These are phyloP conservation scores for Penicilliopsis zonata DNA, from an alignment of 495 filamentous ascomycete genomes.

Conservation along the genomic window DNA sequence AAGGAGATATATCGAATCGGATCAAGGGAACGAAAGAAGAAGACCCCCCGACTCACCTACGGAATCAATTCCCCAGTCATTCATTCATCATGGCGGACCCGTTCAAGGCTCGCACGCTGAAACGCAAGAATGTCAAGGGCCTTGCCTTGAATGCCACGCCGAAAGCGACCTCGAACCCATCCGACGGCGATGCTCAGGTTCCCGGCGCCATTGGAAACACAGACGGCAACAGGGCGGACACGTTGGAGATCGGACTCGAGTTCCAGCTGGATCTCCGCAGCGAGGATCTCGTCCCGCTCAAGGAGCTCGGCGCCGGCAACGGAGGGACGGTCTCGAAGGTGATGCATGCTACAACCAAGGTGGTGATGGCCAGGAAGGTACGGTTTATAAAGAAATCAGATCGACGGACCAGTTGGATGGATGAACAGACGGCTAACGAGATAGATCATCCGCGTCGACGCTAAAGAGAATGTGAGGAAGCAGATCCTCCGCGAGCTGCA, in stretches of 20 bases:
- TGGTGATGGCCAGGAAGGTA: slow-evolving; percentile 96
- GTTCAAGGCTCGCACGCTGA: slow-evolving; percentile 84
- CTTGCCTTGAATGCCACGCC: slow-evolving; percentile 66
- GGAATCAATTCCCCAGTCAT: slow-evolving; percentile 7
- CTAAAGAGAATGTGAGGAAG: slow-evolving; percentile 90
- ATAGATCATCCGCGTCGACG: slow-evolving; percentile 95
- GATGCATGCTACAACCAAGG: slow-evolving; percentile 85
- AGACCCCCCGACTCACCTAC: too few relatives aligned
- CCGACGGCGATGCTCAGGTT: slow-evolving; percentile 46
- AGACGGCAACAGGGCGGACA: slow-evolving; percentile 55
- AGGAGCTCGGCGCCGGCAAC: slow-evolving; percentile 92
- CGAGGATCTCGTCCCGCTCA: slow-evolving; percentile 84
- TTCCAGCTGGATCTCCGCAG: slow-evolving; percentile 85
- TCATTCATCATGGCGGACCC: slow-evolving; percentile 57
- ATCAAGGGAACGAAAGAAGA: neutral
- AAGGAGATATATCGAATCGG: neutral
- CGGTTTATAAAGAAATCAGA: too few relatives aligned
- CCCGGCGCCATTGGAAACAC: slow-evolving; percentile 47
- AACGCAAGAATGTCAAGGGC: slow-evolving; percentile 97
- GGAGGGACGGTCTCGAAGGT: slow-evolving; percentile 97
- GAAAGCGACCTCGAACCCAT: slow-evolving; percentile 41
- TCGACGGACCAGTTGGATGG: neutral
- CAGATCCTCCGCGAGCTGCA: slow-evolving; percentile 92
- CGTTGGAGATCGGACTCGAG: slow-evolving; percentile 91
- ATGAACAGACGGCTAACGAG: neutral